Percentiles rank a stretch among this genome's conserved stretches.
Conservation (phyloP, 768 basidiomycete genomes). For the Amanita pallidorosea region DNA sequence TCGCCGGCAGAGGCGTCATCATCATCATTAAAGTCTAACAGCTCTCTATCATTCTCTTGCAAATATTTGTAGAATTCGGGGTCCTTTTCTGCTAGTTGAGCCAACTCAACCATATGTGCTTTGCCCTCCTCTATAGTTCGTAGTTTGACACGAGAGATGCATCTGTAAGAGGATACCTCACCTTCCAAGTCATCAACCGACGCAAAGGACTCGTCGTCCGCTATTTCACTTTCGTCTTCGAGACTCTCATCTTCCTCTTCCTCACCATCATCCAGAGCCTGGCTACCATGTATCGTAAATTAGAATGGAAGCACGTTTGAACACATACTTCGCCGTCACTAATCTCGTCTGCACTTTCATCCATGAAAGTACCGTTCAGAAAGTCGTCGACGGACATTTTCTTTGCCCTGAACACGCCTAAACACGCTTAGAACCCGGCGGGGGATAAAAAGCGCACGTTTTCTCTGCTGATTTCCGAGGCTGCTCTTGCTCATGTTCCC, state of each 20-base stretch:
- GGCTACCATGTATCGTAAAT: conserved; percentile 9
- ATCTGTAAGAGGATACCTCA: conserved; percentile 7
- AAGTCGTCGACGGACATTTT: conserved; percentile 71
- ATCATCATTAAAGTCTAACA: conserved; percentile 67
- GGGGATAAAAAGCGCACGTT: conserved; percentile 7
- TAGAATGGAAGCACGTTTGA: background rate
- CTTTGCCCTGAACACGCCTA: conserved; percentile 21
- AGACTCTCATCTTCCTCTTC: conserved; percentile 16
- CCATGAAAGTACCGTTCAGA: conserved; percentile 65
- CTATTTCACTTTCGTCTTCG: conserved; percentile 21
- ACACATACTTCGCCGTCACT: conserved; percentile 19
- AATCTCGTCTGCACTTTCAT: conserved; percentile 39
- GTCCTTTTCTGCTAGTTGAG: conserved; percentile 87
- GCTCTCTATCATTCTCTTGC: conserved; percentile 86
- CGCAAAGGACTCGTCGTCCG: conserved; percentile 59
- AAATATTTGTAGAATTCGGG: conserved; percentile 99
- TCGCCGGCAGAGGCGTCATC: conserved; percentile 22
- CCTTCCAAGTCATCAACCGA: conserved; percentile 72
- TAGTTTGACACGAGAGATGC: background rate
- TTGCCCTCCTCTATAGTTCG: conserved; percentile 50
- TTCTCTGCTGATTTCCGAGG: conserved; percentile 5
- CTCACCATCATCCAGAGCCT: conserved; percentile 13
- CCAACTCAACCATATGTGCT: conserved; percentile 70
- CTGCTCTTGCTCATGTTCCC: conserved; percentile 18
- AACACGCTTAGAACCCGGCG: background rate